These are phyloP conservation scores for Leishmania lainsoni DNA, from an alignment of 208 protist species.

Conservation along the genomic window DNA sequence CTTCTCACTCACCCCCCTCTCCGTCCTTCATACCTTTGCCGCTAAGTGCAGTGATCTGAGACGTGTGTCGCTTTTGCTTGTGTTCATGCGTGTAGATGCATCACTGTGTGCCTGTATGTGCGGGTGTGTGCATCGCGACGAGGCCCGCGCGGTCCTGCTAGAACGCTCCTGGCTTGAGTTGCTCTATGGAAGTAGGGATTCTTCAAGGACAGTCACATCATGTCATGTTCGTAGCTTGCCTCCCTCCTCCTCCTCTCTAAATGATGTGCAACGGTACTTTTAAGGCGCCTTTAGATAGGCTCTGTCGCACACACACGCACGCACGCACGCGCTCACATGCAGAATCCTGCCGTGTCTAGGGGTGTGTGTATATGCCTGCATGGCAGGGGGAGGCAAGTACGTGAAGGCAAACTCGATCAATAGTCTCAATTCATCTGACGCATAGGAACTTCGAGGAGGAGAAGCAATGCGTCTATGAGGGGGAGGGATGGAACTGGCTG, in stretches of 20 bases:
- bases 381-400: neutral
- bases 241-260: neutral
- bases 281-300: slow-evolving; percentile 33
- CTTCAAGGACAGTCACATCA: neutral
- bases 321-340: neutral
- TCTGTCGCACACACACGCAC: slow-evolving; percentile 3
- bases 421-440: slow-evolving; percentile 34
- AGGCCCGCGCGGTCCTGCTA: neutral
- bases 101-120: slow-evolving; percentile 1
- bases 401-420: slow-evolving; percentile 32
- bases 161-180: neutral
- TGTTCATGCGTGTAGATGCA: slow-evolving; percentile 3
- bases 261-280: slow-evolving; percentile 30
- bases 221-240: neutral
- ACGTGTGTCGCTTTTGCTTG: neutral
- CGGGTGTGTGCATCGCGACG: neutral
- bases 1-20: neutral
- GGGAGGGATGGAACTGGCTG: neutral
- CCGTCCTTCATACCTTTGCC: slow-evolving; percentile 21
- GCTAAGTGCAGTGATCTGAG: slow-evolving; percentile 45
- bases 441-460: neutral
- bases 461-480: neutral
- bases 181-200: neutral
- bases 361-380: neutral
- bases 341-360: neutral